phyloP scores from a whole-genome alignment of 768 basidiomycete species.

The Auricularia cornea region DNA sequence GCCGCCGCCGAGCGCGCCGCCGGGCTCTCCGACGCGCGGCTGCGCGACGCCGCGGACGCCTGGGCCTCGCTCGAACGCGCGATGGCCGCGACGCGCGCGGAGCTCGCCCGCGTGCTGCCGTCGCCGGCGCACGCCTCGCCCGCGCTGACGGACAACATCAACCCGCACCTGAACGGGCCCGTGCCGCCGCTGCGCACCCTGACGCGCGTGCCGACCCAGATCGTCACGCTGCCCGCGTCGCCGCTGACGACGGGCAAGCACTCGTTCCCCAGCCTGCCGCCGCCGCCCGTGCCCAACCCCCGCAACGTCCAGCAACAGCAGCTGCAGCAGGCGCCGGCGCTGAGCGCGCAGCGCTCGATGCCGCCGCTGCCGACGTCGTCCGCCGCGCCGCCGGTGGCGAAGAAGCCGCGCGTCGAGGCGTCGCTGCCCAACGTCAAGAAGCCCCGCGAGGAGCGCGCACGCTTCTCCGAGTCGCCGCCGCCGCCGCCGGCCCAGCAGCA shows the following conservation, averaged over 20 bases:
- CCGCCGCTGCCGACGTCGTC: neutral
- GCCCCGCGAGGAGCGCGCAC: neutral
- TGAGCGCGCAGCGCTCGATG: neutral
- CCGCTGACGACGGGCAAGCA: slow-evolving; percentile 9
- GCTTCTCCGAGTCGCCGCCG: neutral
- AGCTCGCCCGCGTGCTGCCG: slow-evolving; percentile 28
- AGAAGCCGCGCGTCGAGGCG: too few species aligned
- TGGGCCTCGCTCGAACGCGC: slow-evolving; percentile 39
- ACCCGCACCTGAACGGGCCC: slow-evolving; percentile 12
- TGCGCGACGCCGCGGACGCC: slow-evolving; percentile 39
- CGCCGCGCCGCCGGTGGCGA: neutral
- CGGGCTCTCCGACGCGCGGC: slow-evolving; percentile 47
- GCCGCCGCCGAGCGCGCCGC: slow-evolving; percentile 42
- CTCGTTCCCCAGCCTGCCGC: neutral
- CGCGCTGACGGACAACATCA: slow-evolving; percentile 8
- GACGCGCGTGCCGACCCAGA: slow-evolving; percentile 16
- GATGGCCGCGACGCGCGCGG: slow-evolving; percentile 37
- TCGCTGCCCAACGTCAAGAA: neutral
- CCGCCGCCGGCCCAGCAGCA: neutral
- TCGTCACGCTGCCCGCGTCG: slow-evolving; percentile 19
- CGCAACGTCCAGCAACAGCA: neutral
- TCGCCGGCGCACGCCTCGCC: slow-evolving; percentile 6
- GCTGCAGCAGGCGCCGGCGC: neutral
- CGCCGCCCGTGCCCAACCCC: neutral
- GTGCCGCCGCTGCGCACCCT: slow-evolving; percentile 27